Base-by-base conservation (phyloP, 768 basidiomycete genomes). In the Pisolithus tinctorius region DNA sequence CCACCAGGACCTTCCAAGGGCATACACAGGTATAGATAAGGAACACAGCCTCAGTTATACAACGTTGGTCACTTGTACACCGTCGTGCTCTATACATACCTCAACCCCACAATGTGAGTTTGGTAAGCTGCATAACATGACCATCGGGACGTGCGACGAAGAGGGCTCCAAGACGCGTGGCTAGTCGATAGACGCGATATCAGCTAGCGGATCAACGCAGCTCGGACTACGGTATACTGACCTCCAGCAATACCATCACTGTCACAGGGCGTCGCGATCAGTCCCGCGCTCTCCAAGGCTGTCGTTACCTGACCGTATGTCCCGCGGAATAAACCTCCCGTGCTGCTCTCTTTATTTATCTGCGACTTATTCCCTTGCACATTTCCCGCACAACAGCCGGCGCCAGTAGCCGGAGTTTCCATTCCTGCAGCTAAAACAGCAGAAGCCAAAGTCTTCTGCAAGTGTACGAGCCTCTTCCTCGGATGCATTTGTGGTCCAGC, bases 231-330 rank as follows among this genome's bases (percentile, higher is more conserved):
- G 40, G 11, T 26, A 10, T 14, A 59, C 69, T 25, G 34, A 74
- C 73, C 64, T 47, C 66, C 59, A 13, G 66, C 57, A 27, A 71
- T 55, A 10, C 64, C 61, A 11, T 54, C 57, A 25, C 57, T 67
- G 7, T 58, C 41, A 45, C 67, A 75, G 9, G 67, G 65, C 5
- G 59, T 60, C 27, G 65, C 60, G 25, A 60, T 62, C 56, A 74
- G 60, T 37, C 73, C 73, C 1, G 69, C 73, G 14, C 52, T 60
- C 45, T 68, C 56, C 40, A 74, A 58, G n/a, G 73, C 73, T 23
- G 59, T 52, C 65, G 67, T 66, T 46, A 75, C 56, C 58, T 74
- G 73, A 9, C 73, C 73, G 55, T 73, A 74, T 17, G 73, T 74
- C 25, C 73, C 73, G 25, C 69, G 66, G 55, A 71, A 75, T 47